Percentiles rank a stretch among this genome's conserved stretches.
Evolutionary conservation across 768 basidiomycete species (phyloP).

Genomic region (Amanita pseudoporphyria): DNA sequence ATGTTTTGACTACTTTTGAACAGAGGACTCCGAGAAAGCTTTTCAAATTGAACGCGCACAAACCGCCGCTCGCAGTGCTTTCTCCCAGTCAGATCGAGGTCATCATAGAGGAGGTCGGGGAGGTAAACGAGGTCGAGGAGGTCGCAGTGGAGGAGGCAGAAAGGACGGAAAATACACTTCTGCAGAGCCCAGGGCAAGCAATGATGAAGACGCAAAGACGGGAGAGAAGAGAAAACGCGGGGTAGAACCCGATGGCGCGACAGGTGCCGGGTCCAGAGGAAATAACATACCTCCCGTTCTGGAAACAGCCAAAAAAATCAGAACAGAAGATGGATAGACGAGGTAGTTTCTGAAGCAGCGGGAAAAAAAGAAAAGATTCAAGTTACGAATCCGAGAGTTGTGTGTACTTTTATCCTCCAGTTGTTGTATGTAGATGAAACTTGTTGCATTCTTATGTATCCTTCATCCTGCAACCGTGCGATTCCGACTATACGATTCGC

Average conservation of each 20-base stretch:
- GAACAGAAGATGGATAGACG: slow-evolving; percentile 26
- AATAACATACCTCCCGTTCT: slow-evolving; percentile 45
- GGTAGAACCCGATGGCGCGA: slow-evolving; percentile 71
- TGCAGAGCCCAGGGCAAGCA: slow-evolving; percentile 26
- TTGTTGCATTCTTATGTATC: no score
- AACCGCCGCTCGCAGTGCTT: slow-evolving; percentile 47
- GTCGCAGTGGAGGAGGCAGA: slow-evolving; percentile 35
- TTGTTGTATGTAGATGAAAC: no score
- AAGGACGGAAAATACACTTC: slow-evolving; percentile 34
- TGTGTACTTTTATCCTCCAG: no score
- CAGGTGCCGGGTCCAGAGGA: slow-evolving; percentile 57
- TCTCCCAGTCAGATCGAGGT: slow-evolving; percentile 21
- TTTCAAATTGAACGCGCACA: slow-evolving; percentile 73
- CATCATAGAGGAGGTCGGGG: slow-evolving; percentile 12
- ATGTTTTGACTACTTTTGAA: slow-evolving; percentile 1
- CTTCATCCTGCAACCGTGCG: no score
- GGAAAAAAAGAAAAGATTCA: neutral
- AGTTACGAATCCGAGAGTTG: no score
- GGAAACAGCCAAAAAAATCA: slow-evolving; percentile 35
- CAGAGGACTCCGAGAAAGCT: slow-evolving; percentile 63
- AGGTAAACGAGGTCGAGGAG: slow-evolving; percentile 22
- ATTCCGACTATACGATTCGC: no score
- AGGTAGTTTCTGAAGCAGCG: slow-evolving; percentile 1
- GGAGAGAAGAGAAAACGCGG: slow-evolving; percentile 75
- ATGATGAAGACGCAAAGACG: slow-evolving; percentile 31